Base-by-base conservation (phyloP, 495 filamentous ascomycete species). In the Collariella sp. region DNA sequence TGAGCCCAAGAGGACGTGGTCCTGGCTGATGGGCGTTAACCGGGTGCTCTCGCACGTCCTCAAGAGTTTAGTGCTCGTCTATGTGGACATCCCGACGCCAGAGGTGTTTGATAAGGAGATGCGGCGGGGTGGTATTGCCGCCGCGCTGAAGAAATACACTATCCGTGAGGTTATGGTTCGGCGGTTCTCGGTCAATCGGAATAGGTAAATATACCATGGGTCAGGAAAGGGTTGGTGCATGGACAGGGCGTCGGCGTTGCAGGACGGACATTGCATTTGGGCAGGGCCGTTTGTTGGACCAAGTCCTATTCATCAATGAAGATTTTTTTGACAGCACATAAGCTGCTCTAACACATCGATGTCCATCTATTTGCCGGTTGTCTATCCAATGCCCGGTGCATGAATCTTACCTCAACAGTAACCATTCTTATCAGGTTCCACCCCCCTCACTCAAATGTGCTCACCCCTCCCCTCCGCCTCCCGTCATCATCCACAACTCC, bases 21-120 rank as follows among this genome's bases (percentile, higher is more conserved):
- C 87, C 74, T 96, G 89, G 91, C 69, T 97, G 51, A 90, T 95
- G 73, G 84, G 87, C 38, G 79, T 95, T 36, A 95, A 95, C 62
- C 82, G 93, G 13, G 90, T 97, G n/a, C 84, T 95, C 55, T 80
- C 79, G 7, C 87, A 91, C 59, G 93, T 95, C 6, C 78, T 83
- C 61, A 99, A 99, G 76, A 93, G 79, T 13, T 62, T 97, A 57
- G 83, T 96, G 33, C 62, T 97, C 12, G 82, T 83, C 52, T 99
- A 91, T 66, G 91, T 97, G 2, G 91, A 99, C 56, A 75, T 97
- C 12, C 94, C 94, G 7, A 79, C 86, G 10, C 89, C 91, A 4
- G 48, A 67, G 15, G 64, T 69, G 29, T 67, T 69, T 46, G 71
- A 78, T 5, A 60, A 70, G 5, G 62, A 46, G 13, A 60, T 69